A percentile compares a stretch with the other conserved stretches of the same genome.
These are phyloP conservation scores for Eutrema japonicum DNA, from an alignment of 345 rosid genomes.

Conservation along the genomic window DNA sequence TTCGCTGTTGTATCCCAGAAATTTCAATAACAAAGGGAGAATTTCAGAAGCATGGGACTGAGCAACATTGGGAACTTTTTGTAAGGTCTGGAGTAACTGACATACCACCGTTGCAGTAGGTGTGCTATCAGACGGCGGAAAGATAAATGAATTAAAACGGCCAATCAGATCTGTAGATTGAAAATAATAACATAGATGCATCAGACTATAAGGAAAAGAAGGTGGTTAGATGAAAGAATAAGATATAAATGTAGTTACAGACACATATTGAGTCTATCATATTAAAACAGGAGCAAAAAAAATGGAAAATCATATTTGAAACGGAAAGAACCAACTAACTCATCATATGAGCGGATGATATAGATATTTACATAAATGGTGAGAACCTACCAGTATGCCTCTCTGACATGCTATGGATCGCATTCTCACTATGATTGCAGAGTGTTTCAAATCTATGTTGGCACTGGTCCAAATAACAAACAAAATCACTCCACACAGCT, in stretches of 20 bases:
- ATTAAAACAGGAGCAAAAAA: neutral
- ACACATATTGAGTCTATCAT: neutral
- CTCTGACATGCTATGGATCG: constrained; percentile 43
- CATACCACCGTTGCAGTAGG: constrained; percentile 60
- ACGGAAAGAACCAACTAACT: constrained; percentile 7
- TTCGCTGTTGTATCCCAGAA: constrained; percentile 70
- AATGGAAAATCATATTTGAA: neutral
- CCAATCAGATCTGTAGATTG: constrained; percentile 60
- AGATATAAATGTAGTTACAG: constrained; percentile 2
- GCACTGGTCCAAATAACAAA: constrained; percentile 54
- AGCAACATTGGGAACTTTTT: constrained; percentile 63
- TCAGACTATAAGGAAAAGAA: constrained; percentile 25
- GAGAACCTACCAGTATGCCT: constrained; percentile 55
- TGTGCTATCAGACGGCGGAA: constrained; percentile 61
- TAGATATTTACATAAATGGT: constrained; percentile 27
- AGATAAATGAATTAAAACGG: constrained; percentile 54
- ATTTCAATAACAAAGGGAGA: constrained; percentile 70
- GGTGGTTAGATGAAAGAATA: constrained; percentile 15
- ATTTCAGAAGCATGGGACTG: constrained; percentile 76
- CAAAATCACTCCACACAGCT: constrained; percentile 69
- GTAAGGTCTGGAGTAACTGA: constrained; percentile 71
- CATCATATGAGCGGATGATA: constrained; percentile 9
- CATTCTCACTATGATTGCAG: constrained; percentile 44
- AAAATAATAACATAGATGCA: constrained; percentile 12
- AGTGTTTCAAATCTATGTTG: constrained; percentile 51